Conservation (phyloP, 495 filamentous ascomycete genomes). For the Elasticomyces elasticus region DNA sequence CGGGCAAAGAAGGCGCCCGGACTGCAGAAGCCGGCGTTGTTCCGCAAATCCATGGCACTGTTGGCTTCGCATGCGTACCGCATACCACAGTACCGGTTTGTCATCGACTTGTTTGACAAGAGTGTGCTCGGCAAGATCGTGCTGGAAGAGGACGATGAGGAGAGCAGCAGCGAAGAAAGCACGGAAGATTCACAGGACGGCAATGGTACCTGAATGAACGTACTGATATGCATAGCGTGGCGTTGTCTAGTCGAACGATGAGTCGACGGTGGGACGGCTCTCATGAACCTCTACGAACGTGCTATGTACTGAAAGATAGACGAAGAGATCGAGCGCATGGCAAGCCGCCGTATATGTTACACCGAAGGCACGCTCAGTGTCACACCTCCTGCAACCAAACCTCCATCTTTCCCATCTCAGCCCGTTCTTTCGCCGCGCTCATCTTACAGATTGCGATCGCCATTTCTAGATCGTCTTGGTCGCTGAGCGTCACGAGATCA, state of each 20-base stretch:
- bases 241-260: no score
- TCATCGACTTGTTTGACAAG: slow-evolving; percentile 90
- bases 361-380: not conserved
- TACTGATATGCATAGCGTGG: no score
- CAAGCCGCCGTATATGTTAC: not conserved
- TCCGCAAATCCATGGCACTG: slow-evolving; percentile 70
- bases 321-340: not conserved
- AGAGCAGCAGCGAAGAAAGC: slow-evolving; percentile 23
- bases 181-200: not conserved
- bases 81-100: slow-evolving; percentile 70
- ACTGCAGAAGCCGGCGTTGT: slow-evolving; percentile 67
- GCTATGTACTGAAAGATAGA: not conserved
- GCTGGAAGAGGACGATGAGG: slow-evolving; percentile 48
- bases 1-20: slow-evolving; percentile 56
- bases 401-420: slow-evolving; percentile 92
- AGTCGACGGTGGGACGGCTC: no score
- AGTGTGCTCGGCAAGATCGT: slow-evolving; percentile 74
- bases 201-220: not conserved
- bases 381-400: slow-evolving; percentile 37
- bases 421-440: slow-evolving; percentile 58
- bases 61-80: slow-evolving; percentile 89
- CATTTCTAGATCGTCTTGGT: slow-evolving; percentile 92
- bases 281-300: not conserved
- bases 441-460: slow-evolving; percentile 57
- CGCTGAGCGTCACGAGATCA: slow-evolving; percentile 93